These are phyloP conservation scores for Torulaspora maleeae DNA, from an alignment of 805 yeast species.

Conservation along the genomic window DNA sequence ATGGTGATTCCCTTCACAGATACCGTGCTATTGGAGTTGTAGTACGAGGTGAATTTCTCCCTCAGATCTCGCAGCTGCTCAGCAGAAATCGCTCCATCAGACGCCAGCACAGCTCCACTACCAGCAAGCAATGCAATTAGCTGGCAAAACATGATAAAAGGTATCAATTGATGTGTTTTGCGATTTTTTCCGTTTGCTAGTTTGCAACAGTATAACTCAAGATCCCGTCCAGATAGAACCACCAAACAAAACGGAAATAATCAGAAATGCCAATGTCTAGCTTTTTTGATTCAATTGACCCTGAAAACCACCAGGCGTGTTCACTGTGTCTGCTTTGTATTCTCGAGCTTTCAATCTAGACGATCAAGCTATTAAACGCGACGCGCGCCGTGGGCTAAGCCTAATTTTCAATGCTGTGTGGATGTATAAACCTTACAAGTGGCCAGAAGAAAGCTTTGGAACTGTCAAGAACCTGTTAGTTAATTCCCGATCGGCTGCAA, in stretches of 20 bases:
- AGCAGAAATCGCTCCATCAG: background rate
- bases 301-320: background rate
- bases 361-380: background rate
- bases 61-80: conserved; percentile 5
- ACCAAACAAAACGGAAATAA: background rate
- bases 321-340: too few species aligned
- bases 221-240: background rate
- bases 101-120: background rate
- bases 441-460: background rate
- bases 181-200: background rate
- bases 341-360: too few species aligned
- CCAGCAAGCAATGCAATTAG: background rate
- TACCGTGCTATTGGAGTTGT: background rate
- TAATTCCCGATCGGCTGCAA: background rate
- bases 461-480: background rate
- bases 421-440: background rate
- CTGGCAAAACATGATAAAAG: background rate
- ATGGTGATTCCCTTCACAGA: conserved; percentile 44
- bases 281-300: background rate
- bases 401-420: background rate
- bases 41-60: conserved; percentile 6
- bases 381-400: background rate
- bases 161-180: background rate
- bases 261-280: background rate
- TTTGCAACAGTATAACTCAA: background rate